Base-by-base conservation (phyloP, 306 rosid species). In the Citrullus colocynthis region DNA sequence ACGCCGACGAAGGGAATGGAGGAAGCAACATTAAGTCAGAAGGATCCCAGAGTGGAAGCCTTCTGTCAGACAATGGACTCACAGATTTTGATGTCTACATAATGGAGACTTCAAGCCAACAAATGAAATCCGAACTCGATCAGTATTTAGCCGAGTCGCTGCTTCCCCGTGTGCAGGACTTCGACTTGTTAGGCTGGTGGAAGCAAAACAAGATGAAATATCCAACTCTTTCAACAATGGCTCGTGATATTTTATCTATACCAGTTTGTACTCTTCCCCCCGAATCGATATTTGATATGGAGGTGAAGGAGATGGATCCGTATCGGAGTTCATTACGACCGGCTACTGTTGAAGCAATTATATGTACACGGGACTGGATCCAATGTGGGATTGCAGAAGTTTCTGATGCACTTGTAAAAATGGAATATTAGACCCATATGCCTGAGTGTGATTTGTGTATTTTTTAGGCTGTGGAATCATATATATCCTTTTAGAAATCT, bases 41-140 rank as follows among this genome's bases (percentile, higher is more conserved):
- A 30, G 90, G 86, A 41, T 76, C 84, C 41, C 90, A 86, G 62
- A 86, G 37, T 75, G 78, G 87, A 84, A 81, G 87, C 39, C 72
- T 85, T 58, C 66, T 88, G 71, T 83, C 94, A 12, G 97, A 91
- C 75, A 82, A 85, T 16, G 97, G 98, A 44, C 91, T 91, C 51
- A 87, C 92, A 4, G 97, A 94, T 84, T 94, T 94, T 82, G 98
- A 94, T 79, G 89, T 81, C 16, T 94, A 87, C 90, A 92, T 94
- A 81, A 90, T 92, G 97, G 92, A 94, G 86, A 94, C 95, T 37
- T 81, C 84, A 17, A 88, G 86, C 96, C 98, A 94, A 11, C 92
- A 90, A 75, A 89, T 78, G 87, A 94, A 87, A 78, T 92, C 97
- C 7, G 98, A 94, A 81, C 80, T 94, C 61, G 97, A 94, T 79